Evolutionary conservation across 306 rosid genomes (phyloP).

Genomic region (Cicer bijugum): DNA sequence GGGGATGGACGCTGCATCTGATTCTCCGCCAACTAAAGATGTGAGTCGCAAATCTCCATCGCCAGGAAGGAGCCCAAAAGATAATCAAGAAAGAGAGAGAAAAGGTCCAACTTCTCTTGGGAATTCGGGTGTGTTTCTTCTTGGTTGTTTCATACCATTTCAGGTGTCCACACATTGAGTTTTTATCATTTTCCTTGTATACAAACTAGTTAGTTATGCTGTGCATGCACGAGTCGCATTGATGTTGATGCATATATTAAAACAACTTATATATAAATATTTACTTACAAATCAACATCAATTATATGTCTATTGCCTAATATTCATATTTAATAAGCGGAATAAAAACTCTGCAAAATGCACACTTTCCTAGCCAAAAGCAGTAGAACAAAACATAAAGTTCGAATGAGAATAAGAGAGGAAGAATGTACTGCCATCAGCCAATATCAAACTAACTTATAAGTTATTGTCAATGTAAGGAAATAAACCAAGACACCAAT

Average conservation of each 20-base stretch:
- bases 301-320: neutral
- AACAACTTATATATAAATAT: neutral
- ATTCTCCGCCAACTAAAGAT: conserved; percentile 77
- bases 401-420: neutral
- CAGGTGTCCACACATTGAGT: neutral
- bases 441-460: neutral
- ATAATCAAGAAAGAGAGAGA: conserved; percentile 67
- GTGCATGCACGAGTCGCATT: neutral
- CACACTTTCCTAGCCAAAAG: neutral
- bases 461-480: neutral
- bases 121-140: conserved; percentile 54
- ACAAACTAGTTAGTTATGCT: neutral
- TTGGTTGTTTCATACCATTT: conserved; percentile 31
- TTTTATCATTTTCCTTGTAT: neutral
- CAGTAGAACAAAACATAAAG: neutral
- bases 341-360: neutral
- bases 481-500: neutral
- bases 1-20: conserved; percentile 64
- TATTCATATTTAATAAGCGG: neutral
- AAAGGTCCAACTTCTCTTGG: conserved; percentile 50
- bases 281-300: neutral
- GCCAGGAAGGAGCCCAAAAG: conserved; percentile 67
- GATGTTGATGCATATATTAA: conserved; percentile 1
- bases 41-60: conserved; percentile 61
- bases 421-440: neutral